These are phyloP conservation scores for Talaromyces wortmannii DNA, from an alignment of 495 filamentous ascomycete species.

Conservation along the genomic window DNA sequence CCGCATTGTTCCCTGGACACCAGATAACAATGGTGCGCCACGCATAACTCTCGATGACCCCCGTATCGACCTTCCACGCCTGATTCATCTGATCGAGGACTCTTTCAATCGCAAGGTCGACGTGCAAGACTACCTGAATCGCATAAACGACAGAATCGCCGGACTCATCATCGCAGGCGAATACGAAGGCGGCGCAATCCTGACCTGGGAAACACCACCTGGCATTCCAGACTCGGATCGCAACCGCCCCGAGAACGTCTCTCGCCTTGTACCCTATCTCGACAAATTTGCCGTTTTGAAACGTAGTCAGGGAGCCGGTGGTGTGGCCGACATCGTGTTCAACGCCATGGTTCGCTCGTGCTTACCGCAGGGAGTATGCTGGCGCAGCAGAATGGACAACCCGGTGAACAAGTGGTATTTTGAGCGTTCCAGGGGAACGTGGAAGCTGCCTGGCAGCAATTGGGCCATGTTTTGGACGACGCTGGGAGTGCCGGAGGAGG, in stretches of 20 bases:
- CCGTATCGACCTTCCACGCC: conserved; percentile 70
- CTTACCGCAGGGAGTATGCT: conserved; percentile 75
- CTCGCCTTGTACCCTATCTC: conserved; percentile 78
- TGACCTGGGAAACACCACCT: conserved; percentile 88
- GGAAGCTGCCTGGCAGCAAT: conserved; percentile 66
- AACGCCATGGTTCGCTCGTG: conserved; percentile 87
- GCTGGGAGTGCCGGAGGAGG: conserved; percentile 43
- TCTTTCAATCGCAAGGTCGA: conserved; percentile 86
- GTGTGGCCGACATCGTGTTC: conserved; percentile 92
- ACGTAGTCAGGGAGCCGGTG: conserved; percentile 80
- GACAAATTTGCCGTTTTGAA: conserved; percentile 97
- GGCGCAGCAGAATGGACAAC: conserved; percentile 75
- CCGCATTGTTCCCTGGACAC: conserved; percentile 53
- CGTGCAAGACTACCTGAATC: conserved; percentile 68
- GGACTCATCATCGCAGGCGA: conserved; percentile 92
- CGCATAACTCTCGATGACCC: conserved; percentile 65
- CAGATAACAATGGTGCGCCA: conserved; percentile 44
- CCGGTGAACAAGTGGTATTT: conserved; percentile 96
- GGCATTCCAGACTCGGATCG: conserved; percentile 37
- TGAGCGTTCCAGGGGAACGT: conserved; percentile 74
- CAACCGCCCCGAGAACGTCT: conserved; percentile 39
- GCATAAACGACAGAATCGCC: conserved; percentile 71
- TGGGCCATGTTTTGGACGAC: conserved; percentile 99
- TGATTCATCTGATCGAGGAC: conserved; percentile 87
- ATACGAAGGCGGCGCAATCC: conserved; percentile 90